Base-by-base conservation (phyloP, 2,329 filamentous ascomycete genomes). In the Cladosporium oxysporum region DNA sequence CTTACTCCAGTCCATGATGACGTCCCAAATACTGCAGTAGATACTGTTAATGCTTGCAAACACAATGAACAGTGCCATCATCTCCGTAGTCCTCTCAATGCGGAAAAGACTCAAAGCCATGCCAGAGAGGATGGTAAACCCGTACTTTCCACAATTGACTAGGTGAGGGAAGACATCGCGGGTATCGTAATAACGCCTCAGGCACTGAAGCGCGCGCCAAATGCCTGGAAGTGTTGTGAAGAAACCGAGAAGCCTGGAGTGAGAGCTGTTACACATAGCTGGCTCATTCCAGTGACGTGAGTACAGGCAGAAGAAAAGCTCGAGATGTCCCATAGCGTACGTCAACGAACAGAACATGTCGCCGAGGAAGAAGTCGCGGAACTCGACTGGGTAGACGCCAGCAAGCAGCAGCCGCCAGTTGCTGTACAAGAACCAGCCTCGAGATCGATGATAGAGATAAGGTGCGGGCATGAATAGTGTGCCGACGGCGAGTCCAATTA, bases 341-440 rank as follows among this genome's bases (percentile, higher is more conserved):
- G 93, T 96, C 65, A 96, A 83, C 2, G 95, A 98, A 79, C 94
- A 98, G 78, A 96, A 97, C 84, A 98, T 97, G 76, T 99, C 95
- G 62, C 95, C 95, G 0, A 98, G 85, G 78, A 97, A 98, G 80
- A 99, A 98, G 78, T 99, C 95, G 66, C 93, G 88, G 77, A 98
- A 99, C 76, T 98, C 94, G 59, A 99, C 95, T 1, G 92, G 92
- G 74, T 96, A 97, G 23, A 96, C 77, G 4, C 93, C 93, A 16
- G 94, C 92, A 58, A 94, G 85, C 62, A 96, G 81, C 21, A 98
- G 83, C 67, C 95, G 91, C 86, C 91, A 96, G 90, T 95, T 89
- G n/a, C 92, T 93, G 77, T 93, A 93, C 31, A 91, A 83, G 76
- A 96, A 90, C 94, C 95, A 99, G 70, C 84, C 86, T 47, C 95